phyloP scores from a whole-genome alignment of 305 asterid species.

The Fraxinus baroniana region DNA sequence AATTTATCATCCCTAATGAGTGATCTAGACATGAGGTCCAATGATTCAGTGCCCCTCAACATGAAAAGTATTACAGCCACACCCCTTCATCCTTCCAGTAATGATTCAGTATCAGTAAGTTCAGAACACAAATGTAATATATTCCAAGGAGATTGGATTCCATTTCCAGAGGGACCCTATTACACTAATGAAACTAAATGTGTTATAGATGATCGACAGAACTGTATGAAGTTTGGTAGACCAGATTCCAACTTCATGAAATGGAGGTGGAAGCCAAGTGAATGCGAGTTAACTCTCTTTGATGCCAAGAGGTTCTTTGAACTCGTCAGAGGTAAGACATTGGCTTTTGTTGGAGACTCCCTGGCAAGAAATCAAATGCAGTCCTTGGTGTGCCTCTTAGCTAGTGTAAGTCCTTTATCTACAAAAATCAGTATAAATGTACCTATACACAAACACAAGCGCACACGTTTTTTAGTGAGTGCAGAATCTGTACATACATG shows the following conservation, averaged over 20 bases:
- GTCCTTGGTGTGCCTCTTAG: conserved; percentile 34
- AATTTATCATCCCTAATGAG: conserved; percentile 14
- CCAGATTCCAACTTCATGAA: conserved; percentile 29
- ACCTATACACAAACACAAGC: neutral
- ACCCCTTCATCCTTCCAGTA: conserved; percentile 1
- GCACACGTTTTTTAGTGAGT: neutral
- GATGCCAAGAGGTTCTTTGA: conserved; percentile 29
- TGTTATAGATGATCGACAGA: conserved; percentile 33
- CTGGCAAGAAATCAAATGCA: conserved; percentile 39
- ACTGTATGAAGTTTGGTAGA: conserved; percentile 36
- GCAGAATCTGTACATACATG: neutral
- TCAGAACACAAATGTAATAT: conserved; percentile 18
- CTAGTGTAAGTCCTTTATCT: conserved; percentile 25
- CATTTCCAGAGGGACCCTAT: conserved; percentile 26
- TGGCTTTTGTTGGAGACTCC: conserved; percentile 38
- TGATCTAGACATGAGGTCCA: conserved; percentile 1
- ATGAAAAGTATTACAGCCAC: neutral
- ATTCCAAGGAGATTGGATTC: conserved; percentile 28
- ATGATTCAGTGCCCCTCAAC: neutral
- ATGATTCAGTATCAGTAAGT: neutral
- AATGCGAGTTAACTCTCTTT: conserved; percentile 29
- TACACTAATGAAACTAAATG: conserved; percentile 29
- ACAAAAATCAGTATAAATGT: neutral
- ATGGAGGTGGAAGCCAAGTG: conserved; percentile 37
- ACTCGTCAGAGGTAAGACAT: conserved; percentile 24